A percentile compares a stretch with the other conserved stretches of the same genome.
Evolutionary conservation across 371 early-diverging fungal genomes (phyloP).

Genomic region (Thermomucor indicae-seudaticae): DNA sequence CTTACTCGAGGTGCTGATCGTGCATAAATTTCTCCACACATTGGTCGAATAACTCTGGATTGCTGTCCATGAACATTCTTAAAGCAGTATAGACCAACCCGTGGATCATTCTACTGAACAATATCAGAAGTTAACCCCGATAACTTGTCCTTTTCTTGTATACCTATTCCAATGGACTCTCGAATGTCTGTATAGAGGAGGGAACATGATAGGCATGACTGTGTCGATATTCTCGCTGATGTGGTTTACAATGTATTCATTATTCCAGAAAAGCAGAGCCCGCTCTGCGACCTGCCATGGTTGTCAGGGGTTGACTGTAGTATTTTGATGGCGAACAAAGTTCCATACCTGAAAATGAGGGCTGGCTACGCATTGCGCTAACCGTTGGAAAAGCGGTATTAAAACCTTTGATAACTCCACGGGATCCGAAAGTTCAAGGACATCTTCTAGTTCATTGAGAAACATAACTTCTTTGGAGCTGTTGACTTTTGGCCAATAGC

Average conservation of each 20-base stretch:
- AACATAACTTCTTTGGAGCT: conserved; percentile 98
- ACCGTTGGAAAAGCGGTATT: conserved; percentile 85
- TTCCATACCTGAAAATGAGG: conserved; percentile 88
- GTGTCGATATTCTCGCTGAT: conserved; percentile 86
- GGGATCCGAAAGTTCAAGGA: conserved; percentile 90
- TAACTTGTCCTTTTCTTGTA: not conserved
- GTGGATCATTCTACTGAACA: conserved; percentile 82
- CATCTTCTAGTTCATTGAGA: conserved; percentile 93
- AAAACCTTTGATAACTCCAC: conserved; percentile 83
- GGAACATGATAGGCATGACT: conserved; percentile 92
- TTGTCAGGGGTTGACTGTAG: conserved; percentile 26
- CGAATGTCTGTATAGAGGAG: conserved; percentile 85
- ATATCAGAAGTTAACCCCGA: not conserved
- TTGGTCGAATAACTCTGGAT: conserved; percentile 87
- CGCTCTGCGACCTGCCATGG: conserved; percentile 73
- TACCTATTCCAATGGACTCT: conserved; percentile 95
- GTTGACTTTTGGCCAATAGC: conserved; percentile 98
- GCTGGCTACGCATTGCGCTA: conserved; percentile 88
- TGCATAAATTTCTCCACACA: conserved; percentile 70
- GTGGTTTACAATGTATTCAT: conserved; percentile 90
- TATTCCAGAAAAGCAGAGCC: conserved; percentile 95
- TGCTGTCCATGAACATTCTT: conserved; percentile 90
- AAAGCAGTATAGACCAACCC: conserved; percentile 92
- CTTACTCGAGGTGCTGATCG: conserved; percentile 4
- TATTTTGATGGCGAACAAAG: not conserved